A percentile compares a stretch with the other conserved stretches of the same genome.
Evolutionary conservation across 176 grass and related monocot genomes (phyloP).

Genomic region (Secale cereale): DNA sequence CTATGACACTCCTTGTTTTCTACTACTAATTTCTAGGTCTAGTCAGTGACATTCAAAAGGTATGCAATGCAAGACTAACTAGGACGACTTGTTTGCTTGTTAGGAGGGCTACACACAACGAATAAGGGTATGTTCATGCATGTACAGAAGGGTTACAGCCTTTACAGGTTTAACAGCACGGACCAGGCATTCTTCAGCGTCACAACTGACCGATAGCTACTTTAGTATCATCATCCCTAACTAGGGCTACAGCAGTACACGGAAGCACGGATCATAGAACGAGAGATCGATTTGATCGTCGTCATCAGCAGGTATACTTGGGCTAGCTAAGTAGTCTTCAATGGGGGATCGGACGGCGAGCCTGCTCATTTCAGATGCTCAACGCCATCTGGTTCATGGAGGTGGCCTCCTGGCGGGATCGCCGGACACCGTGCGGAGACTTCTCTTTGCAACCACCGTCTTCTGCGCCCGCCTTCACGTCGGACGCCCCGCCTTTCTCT

Average conservation of each 20-base stretch:
- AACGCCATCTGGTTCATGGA: conserved; percentile 40
- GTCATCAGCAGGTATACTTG: conserved; percentile 3
- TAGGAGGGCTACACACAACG: conserved; percentile 31
- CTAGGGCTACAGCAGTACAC: conserved; percentile 12
- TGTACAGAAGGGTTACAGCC: conserved; percentile 18
- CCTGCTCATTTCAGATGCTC: conserved; percentile 28
- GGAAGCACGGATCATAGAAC: background rate
- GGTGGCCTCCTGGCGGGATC: conserved; percentile 23
- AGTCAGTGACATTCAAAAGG: background rate
- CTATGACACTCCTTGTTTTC: too few species aligned
- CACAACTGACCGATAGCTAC: conserved; percentile 7
- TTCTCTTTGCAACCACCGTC: conserved; percentile 29
- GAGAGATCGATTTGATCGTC: background rate
- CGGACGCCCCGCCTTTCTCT: background rate
- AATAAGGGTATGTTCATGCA: conserved; percentile 24
- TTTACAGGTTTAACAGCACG: conserved; percentile 11
- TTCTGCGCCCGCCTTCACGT: background rate
- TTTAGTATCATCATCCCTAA: conserved; percentile 17
- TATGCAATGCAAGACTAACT: background rate
- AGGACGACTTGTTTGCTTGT: background rate
- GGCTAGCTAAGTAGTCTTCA: conserved; percentile 27
- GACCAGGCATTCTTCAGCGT: conserved; percentile 21
- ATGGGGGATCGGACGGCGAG: background rate
- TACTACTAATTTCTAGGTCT: too few species aligned
- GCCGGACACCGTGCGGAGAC: background rate